Evolutionary conservation across 345 rosid genomes (phyloP).

Genomic region (Eucalyptus regnans): DNA sequence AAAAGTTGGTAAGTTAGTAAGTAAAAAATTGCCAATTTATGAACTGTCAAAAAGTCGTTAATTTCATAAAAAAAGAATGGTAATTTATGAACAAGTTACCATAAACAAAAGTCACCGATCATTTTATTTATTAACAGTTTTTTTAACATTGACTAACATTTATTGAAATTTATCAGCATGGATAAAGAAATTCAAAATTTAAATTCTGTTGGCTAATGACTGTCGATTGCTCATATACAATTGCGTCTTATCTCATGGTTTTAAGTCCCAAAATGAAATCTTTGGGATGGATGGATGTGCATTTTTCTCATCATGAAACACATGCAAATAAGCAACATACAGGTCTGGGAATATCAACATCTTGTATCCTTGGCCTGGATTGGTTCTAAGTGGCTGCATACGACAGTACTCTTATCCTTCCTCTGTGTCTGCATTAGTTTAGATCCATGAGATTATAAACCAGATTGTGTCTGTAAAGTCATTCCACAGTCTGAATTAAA

Average conservation of each 20-base stretch:
- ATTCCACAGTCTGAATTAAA: neutral
- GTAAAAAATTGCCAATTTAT: too few species aligned
- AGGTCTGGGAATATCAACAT: neutral
- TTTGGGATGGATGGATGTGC: neutral
- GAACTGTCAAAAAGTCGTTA: too few species aligned
- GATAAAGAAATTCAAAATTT: too few species aligned
- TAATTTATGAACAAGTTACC: too few species aligned
- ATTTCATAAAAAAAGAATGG: too few species aligned
- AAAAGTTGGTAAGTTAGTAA: too few species aligned
- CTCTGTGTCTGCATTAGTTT: neutral
- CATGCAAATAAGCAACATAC: neutral
- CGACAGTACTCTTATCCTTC: neutral
- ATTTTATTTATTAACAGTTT: too few species aligned
- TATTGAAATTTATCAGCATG: too few species aligned
- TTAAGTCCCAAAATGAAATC: neutral
- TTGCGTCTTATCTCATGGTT: neutral
- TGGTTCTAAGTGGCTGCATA: neutral
- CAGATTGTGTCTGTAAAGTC: too few species aligned
- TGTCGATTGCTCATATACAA: neutral
- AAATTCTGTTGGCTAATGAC: neutral
- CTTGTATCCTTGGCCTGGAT: neutral
- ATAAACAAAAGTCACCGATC: too few species aligned
- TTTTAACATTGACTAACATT: too few species aligned
- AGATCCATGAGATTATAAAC: neutral
- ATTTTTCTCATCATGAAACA: neutral